These are phyloP conservation scores for Babesia ovata DNA, from an alignment of 169 alveolate species.

Conservation along the genomic window DNA sequence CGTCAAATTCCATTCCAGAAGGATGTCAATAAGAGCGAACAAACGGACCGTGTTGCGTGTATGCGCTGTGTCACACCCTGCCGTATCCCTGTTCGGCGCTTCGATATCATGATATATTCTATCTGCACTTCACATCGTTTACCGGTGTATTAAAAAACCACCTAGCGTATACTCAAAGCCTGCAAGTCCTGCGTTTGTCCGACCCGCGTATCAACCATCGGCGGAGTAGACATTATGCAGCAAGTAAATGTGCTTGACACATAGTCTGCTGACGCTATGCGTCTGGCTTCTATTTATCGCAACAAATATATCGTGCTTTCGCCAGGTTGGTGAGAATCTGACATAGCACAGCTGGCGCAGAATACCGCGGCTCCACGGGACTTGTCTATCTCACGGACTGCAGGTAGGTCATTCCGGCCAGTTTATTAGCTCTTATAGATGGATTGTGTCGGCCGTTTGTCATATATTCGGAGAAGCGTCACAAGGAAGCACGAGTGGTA, in stretches of 20 bases:
- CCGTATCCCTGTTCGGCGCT: too few species aligned
- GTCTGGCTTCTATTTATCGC: neutral
- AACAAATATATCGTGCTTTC: neutral
- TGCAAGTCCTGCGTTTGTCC: too few species aligned
- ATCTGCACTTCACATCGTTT: too few species aligned
- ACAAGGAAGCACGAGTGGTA: conserved; percentile 77
- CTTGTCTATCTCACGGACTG: neutral
- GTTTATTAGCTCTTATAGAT: neutral
- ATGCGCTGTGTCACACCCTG: too few species aligned
- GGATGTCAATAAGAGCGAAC: too few species aligned
- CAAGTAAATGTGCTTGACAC: conserved; percentile 4
- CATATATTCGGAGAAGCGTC: conserved; percentile 76
- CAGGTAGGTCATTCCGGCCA: neutral
- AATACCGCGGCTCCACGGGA: neutral
- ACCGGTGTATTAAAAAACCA: too few species aligned
- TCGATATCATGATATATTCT: too few species aligned
- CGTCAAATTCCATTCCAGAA: too few species aligned
- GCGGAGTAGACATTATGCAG: conserved; percentile 13
- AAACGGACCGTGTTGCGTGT: too few species aligned
- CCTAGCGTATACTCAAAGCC: too few species aligned
- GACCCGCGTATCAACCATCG: neutral
- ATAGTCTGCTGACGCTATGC: conserved; percentile 13
- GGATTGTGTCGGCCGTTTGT: conserved; percentile 15
- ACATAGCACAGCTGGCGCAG: neutral
- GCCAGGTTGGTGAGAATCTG: neutral